phyloP scores from a whole-genome alignment of 2,329 filamentous ascomycete genomes.

The Macrophomina phaseolina region DNA sequence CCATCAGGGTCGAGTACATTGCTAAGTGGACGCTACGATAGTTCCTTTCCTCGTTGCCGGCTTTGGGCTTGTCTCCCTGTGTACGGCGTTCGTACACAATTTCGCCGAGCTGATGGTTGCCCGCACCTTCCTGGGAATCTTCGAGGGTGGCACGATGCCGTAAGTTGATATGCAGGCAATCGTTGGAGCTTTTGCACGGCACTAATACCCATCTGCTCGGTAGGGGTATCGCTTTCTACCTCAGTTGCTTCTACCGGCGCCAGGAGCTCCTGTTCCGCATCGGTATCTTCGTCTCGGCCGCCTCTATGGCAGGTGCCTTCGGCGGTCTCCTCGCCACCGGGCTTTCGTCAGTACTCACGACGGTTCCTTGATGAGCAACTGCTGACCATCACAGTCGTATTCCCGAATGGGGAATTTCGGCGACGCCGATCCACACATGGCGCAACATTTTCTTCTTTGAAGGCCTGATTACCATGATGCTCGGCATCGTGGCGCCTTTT shows the following conservation, averaged over 20 bases:
- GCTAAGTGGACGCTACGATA: constrained; percentile 22
- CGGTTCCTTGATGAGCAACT: not conserved
- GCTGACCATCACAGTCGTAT: constrained; percentile 43
- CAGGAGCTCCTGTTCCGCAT: constrained; percentile 62
- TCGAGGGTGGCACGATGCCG: constrained; percentile 65
- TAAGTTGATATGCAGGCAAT: constrained; percentile 32
- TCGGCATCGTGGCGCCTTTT: constrained; percentile 56
- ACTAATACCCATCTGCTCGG: not conserved
- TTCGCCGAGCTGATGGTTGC: constrained; percentile 56
- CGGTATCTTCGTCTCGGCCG: constrained; percentile 62
- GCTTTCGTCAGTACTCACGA: constrained; percentile 45
- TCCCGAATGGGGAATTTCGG: constrained; percentile 57
- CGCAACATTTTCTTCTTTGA: constrained; percentile 70
- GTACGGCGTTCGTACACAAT: constrained; percentile 59
- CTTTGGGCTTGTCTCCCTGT: constrained; percentile 62
- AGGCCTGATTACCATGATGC: constrained; percentile 46
- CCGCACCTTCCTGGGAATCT: constrained; percentile 59
- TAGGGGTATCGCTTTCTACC: constrained; percentile 61
- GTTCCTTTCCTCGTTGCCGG: constrained; percentile 61
- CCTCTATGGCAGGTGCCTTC: constrained; percentile 63
- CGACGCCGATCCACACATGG: constrained; percentile 55
- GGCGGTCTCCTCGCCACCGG: constrained; percentile 63
- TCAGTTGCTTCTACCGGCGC: constrained; percentile 63
- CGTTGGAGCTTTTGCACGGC: too few relatives aligned
- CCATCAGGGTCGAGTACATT: not conserved